A percentile compares a stretch with the other conserved stretches of the same genome.
phyloP scores from a whole-genome alignment of 352 stramenopile genomes.

The Saprolegnia parasitica region DNA sequence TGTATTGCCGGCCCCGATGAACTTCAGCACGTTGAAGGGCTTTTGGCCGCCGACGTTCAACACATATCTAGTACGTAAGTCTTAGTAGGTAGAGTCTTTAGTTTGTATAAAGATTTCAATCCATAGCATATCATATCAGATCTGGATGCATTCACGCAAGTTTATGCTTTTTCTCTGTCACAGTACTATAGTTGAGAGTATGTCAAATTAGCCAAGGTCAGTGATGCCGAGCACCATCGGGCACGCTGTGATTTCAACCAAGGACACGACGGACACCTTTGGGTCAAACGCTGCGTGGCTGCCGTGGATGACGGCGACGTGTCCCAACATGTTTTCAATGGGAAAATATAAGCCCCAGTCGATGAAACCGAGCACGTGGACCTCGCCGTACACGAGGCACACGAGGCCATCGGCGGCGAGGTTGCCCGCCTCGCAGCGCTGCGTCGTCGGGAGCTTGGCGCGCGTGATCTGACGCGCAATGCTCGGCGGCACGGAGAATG shows the following conservation, averaged over 20 bases:
- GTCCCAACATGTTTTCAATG: not conserved
- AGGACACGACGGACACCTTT: not conserved
- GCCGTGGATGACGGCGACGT: not conserved
- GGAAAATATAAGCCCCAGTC: not conserved
- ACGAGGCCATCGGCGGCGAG: conserved; percentile 5
- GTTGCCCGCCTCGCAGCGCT: not conserved
- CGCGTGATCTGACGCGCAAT: conserved; percentile 8
- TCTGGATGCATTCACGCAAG: not conserved
- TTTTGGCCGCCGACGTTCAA: no score
- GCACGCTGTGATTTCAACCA: not conserved
- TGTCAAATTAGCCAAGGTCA: not conserved
- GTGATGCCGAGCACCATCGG: not conserved
- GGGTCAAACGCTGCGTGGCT: not conserved
- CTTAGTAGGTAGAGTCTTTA: no score
- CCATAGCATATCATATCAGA: not conserved
- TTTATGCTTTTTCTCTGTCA: conserved; percentile 9
- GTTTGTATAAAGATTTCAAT: not conserved
- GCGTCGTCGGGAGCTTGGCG: not conserved
- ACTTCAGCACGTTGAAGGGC: no score
- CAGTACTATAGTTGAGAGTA: not conserved
- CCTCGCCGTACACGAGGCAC: not conserved
- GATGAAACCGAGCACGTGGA: not conserved
- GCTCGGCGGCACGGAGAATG: not conserved
- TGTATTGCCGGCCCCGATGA: no score
- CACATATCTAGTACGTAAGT: no score